Evolutionary conservation across 192 early-diverging fungal genomes (phyloP).

Genomic region (Spizellomyces punctatus): DNA sequence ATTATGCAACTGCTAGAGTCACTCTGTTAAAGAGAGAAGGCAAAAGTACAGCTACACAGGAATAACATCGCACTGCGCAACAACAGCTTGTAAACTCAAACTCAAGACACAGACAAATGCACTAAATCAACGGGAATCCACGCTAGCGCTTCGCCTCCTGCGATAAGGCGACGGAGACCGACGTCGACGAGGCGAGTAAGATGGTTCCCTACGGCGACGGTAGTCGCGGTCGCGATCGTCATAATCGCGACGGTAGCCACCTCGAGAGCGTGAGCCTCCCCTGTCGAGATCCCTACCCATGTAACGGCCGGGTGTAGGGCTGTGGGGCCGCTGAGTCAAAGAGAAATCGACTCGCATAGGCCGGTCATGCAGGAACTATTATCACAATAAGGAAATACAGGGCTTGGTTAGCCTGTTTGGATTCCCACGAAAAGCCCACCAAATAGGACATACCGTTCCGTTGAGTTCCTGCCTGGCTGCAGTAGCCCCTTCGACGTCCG

Average conservation of each 20-base stretch:
- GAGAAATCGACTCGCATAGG: slow-evolving; percentile 64
- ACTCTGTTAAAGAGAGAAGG: too few species aligned
- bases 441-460: slow-evolving; percentile 53
- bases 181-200: slow-evolving; percentile 6
- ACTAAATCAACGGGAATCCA: not conserved
- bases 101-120: not conserved
- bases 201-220: slow-evolving; percentile 24
- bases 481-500: slow-evolving; percentile 48
- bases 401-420: not conserved
- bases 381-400: slow-evolving; percentile 1
- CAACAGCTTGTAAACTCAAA: too few species aligned
- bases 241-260: slow-evolving; percentile 30
- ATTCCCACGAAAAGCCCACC: not conserved
- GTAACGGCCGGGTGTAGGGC: slow-evolving; percentile 74
- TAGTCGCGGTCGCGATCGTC: slow-evolving; percentile 26
- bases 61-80: too few species aligned
- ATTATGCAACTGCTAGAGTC: too few species aligned
- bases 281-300: slow-evolving; percentile 59
- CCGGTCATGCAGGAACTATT: slow-evolving; percentile 60
- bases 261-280: slow-evolving; percentile 19
- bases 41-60: too few species aligned
- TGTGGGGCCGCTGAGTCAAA: slow-evolving; percentile 62
- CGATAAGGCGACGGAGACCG: not conserved
- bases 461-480: slow-evolving; percentile 61
- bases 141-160: slow-evolving; percentile 2